Evolutionary conservation across 768 basidiomycete species (phyloP), one percentile per base, ranked within the genome.

Genomic region (Strobilomyces echinocephalus): DNA sequence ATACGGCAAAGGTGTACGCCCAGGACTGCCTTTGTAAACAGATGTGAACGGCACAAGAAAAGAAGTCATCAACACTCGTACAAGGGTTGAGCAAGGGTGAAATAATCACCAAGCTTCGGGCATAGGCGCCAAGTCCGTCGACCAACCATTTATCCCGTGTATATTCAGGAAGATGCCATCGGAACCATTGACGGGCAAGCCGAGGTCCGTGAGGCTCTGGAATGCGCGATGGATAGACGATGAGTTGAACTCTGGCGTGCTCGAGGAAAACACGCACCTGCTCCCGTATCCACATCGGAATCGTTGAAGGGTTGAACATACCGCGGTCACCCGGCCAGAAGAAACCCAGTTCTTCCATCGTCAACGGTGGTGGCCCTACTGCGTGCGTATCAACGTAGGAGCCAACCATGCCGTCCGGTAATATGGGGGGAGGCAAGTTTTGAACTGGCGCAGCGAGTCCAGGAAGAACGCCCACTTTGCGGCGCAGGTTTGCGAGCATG

Each of bases 221-320:
- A 53, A 54, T 10, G 9, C 42, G 28, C 4, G n/a, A 45, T 18
- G 14, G 8, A 11, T 34, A 21, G 31, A 34, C 15, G 16, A 53
- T 54, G 50, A 55, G 39, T 18, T 15, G 36, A 39, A 31, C 5
- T 43, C 11, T 31, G 8, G 31, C 20, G 24, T 30, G 1, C 5
- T n/a, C 16, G 28, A 33, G 48, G 38, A 36, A 48, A 38, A 28
- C 42, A 75, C 84, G 55, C 46, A 90, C 91, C 75, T 90, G 86
- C 70, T 95, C 94, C 67, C 90, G 92, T 53, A 97, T 72, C 94
- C 94, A 97, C 4, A 84, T 63, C n/a, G 94, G 94, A 51, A 97
- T 87, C 43, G 85, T 81, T 39, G 82, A 80, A 10, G 90, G 87
- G 64, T 82, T 90, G 68, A 95, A 84, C 47, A 83, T 79, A 15